Base-by-base conservation (phyloP, 306 rosid species). In the Cucumis cinereus region DNA sequence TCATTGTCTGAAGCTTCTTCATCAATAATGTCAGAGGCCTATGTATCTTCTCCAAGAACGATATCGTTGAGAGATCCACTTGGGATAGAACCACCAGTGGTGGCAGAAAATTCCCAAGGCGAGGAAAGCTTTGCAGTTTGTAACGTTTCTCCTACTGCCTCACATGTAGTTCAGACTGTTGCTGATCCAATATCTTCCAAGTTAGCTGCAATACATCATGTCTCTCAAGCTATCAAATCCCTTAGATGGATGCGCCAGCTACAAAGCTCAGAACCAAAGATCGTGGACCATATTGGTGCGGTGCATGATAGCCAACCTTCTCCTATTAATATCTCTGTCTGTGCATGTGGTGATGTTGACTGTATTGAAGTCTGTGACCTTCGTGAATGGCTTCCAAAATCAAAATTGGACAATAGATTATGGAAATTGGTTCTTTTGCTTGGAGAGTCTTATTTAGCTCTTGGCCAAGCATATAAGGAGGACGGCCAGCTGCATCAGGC, bases 351-450 rank as follows among this genome's bases (percentile, higher is more conserved):
- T 73, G 98, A 93, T 81, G 81, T 92, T 57, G 98, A 93, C 58
- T 93, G 98, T 83, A 90, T 93, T 64, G 98, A 93, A 90, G 96
- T 93, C 77, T 93, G 98, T 78, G 98, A 93, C 82, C 92, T 93
- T 73, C 85, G 92, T 76, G 90, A 91, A 83, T 93, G 98, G 98
- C 98, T 93, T 84, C 98, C 97, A 75, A 91, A 79, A 67, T 91
- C 96, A 77, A 93, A 89, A 79, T 83, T 93, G 87, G 96, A 93
- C 83, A 83, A 88, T 82, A 93, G 88, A 87, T 78, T 91, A 81
- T 91, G 98, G 98, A 93, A 93, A 77, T 90, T 93, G 67, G 97
- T 93, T 82, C 98, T 93, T 78, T 86, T 93, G 87, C 98, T 93
- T 76, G 97, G 97, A 66, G 98, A 93, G 82, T 88, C 97, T 57